Percentiles rank a stretch among this genome's conserved stretches.
These are phyloP conservation scores for Podospora tetraspora DNA, from an alignment of 495 filamentous ascomycete genomes.

Conservation along the genomic window DNA sequence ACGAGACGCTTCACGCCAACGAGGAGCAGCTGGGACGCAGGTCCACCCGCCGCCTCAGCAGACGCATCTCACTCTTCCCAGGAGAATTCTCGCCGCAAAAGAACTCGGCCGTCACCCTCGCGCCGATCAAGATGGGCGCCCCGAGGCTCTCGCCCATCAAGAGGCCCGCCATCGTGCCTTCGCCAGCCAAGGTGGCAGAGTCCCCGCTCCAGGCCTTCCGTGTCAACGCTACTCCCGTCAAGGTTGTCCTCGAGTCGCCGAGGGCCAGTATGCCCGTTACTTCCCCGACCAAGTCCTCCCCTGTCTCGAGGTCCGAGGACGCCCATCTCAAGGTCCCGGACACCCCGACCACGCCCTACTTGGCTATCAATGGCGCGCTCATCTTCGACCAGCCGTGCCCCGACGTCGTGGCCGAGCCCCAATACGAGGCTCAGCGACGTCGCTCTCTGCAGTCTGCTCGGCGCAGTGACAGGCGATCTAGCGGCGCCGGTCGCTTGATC, in stretches of 20 bases:
- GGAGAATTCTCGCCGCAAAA: constrained; percentile 24
- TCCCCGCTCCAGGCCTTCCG: constrained; percentile 24
- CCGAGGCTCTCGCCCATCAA: constrained; percentile 23
- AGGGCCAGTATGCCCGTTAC: constrained; percentile 13
- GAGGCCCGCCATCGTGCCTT: constrained; percentile 11
- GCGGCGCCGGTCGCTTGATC: constrained; percentile 16
- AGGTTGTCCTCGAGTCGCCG: constrained; percentile 27
- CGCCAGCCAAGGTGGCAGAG: constrained; percentile 25
- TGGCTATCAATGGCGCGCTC: constrained; percentile 15
- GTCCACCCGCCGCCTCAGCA: constrained; percentile 26
- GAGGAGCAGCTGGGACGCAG: constrained; percentile 20
- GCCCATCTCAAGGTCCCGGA: background rate
- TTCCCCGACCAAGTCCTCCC: constrained; percentile 22
- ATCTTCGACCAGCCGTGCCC: constrained; percentile 29
- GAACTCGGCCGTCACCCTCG: constrained; percentile 15
- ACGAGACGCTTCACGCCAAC: constrained; percentile 16
- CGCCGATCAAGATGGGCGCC: constrained; percentile 14
- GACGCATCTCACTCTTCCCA: constrained; percentile 26
- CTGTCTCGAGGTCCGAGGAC: background rate
- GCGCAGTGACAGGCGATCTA: constrained; percentile 25
- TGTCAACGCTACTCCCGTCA: constrained; percentile 25
- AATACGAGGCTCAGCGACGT: constrained; percentile 27
- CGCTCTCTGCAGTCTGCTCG: constrained; percentile 26
- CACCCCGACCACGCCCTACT: background rate
- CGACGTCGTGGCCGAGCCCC: constrained; percentile 14